These are phyloP conservation scores for Graphiopsis chlorocephala DNA, from an alignment of 2,329 filamentous ascomycete genomes.

Conservation along the genomic window DNA sequence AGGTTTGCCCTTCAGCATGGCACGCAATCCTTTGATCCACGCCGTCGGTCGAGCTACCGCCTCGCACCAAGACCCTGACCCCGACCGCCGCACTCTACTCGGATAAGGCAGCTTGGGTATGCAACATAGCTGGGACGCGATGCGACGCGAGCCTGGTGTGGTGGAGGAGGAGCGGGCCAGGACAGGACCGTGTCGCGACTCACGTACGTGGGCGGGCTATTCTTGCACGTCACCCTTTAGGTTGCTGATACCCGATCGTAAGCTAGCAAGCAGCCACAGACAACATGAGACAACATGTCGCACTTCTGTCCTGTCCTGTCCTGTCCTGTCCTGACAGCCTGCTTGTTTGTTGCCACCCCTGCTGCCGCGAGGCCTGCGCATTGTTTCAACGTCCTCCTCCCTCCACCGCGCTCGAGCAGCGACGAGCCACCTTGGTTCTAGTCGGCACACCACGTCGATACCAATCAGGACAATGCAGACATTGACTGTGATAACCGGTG, in stretches of 20 bases:
- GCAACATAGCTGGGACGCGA: neutral
- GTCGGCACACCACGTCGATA: neutral
- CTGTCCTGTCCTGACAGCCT: slow-evolving; percentile 9
- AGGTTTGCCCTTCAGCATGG: slow-evolving; percentile 3
- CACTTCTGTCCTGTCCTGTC: neutral
- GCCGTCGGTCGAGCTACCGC: slow-evolving; percentile 8
- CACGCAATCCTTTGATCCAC: slow-evolving; percentile 15
- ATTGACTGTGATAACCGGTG: neutral
- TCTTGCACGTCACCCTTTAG: slow-evolving; percentile 9
- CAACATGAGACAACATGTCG: slow-evolving; percentile 12
- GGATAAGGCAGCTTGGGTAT: neutral
- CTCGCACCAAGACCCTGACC: slow-evolving; percentile 12
- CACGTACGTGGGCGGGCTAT: slow-evolving; percentile 5
- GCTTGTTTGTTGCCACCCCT: slow-evolving; percentile 9
- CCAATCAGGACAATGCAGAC: slow-evolving; percentile 16
- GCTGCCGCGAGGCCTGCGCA: slow-evolving; percentile 6
- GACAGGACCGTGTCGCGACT: neutral
- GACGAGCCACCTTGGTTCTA: slow-evolving; percentile 3
- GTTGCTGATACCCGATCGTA: slow-evolving; percentile 11
- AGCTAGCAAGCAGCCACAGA: slow-evolving; percentile 9
- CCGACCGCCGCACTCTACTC: slow-evolving; percentile 4
- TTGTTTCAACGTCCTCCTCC: slow-evolving; percentile 2
- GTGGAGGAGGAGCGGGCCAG: neutral
- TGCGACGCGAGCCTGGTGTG: neutral
- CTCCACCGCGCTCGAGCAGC: slow-evolving; percentile 4